Evolutionary conservation across 148 eudicot species (phyloP).

Genomic region (Camellia granthamiana): DNA sequence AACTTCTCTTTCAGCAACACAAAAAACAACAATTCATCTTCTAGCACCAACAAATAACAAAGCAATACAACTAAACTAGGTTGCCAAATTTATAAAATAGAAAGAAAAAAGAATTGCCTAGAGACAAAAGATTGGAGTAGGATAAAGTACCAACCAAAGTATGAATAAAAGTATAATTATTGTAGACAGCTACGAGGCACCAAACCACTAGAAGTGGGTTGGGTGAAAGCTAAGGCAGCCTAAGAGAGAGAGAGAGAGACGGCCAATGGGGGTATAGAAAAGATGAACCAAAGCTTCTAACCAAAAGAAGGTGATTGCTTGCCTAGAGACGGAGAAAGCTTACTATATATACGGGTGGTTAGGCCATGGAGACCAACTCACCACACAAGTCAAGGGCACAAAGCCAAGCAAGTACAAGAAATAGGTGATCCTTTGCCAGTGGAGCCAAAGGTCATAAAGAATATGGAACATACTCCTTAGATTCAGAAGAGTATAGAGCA

Average conservation of each 20-base stretch:
- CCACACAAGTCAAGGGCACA: background rate
- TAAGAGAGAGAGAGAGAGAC: constrained; percentile 45
- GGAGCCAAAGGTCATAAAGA: background rate
- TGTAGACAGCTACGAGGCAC: background rate
- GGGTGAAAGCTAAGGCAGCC: background rate
- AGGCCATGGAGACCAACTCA: background rate
- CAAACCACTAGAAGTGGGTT: background rate
- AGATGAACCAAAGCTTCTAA: background rate
- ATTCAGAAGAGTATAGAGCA: background rate
- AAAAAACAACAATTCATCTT: background rate
- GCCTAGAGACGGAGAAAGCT: background rate
- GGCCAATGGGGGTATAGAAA: background rate
- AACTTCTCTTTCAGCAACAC: background rate
- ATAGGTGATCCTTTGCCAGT: background rate
- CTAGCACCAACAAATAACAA: background rate
- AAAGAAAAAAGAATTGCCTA: background rate
- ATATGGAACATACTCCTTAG: background rate
- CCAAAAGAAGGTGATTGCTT: background rate
- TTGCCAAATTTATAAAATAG: background rate
- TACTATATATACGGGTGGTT: background rate
- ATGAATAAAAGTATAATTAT: background rate
- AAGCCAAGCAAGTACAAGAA: background rate
- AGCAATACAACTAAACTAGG: background rate
- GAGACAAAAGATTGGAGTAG: background rate
- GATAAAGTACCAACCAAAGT: background rate